These are phyloP conservation scores for Discostella pseudostelligera DNA, from an alignment of 108 stramenopile genomes.

Conservation along the genomic window DNA sequence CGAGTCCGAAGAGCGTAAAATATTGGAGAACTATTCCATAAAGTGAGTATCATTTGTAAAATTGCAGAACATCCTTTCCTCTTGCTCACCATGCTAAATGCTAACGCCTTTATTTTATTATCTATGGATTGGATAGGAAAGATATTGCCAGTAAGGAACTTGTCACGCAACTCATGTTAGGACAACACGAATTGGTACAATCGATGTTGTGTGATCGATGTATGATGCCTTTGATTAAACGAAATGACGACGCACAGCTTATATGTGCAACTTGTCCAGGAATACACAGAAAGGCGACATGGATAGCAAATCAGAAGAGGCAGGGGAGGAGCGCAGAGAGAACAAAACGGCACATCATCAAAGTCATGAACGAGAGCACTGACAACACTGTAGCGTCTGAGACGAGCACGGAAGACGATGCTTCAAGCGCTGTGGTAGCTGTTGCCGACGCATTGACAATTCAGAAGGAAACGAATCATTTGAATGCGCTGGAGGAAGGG, in stretches of 20 bases:
- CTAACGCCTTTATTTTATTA: neutral
- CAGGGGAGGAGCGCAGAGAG: neutral
- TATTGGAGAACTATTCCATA: slow-evolving; percentile 33
- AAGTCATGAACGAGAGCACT: neutral
- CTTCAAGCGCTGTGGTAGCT: neutral
- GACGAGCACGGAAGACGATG: no score
- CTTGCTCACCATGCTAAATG: neutral
- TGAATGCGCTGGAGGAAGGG: slow-evolving; percentile 9
- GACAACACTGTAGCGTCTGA: no score
- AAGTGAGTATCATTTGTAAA: slow-evolving; percentile 11
- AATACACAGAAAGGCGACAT: slow-evolving; percentile 26
- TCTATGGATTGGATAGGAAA: no score
- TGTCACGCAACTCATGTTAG: slow-evolving; percentile 28
- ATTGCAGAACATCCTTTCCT: neutral
- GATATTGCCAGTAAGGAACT: slow-evolving; percentile 41
- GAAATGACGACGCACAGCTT: slow-evolving; percentile 1
- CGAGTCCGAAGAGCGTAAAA: slow-evolving; percentile 38
- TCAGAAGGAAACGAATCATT: neutral
- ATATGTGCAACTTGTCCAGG: slow-evolving; percentile 41
- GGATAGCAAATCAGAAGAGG: slow-evolving; percentile 32
- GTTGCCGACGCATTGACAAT: neutral
- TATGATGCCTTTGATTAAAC: slow-evolving; percentile 40
- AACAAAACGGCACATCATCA: neutral
- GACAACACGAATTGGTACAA: slow-evolving; percentile 21
- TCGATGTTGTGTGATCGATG: slow-evolving; percentile 36